phyloP scores from a whole-genome alignment of 257 asterid genomes.

The Nicotiana otophora region DNA sequence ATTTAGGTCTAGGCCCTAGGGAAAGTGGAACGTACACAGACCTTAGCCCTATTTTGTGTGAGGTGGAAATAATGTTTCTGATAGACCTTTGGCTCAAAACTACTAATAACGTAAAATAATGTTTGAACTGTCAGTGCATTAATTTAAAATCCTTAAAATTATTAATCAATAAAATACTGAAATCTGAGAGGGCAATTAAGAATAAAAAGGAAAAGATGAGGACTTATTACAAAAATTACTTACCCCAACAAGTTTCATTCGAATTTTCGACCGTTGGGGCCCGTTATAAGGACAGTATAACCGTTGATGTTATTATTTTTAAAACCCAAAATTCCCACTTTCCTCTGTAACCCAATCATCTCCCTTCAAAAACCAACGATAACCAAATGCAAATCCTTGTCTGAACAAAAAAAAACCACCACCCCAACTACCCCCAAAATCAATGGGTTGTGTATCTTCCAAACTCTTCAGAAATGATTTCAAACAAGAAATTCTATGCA shows the following conservation, averaged over 20 bases:
- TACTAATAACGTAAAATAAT: too few species aligned
- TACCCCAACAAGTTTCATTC: constrained; percentile 16
- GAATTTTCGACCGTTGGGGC: constrained; percentile 76
- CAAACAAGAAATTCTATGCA: constrained; percentile 22
- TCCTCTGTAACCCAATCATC: neutral
- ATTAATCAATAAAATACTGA: neutral
- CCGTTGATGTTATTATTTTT: constrained; percentile 36
- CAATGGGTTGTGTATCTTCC: constrained; percentile 92
- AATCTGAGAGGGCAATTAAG: neutral
- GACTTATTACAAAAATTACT: constrained; percentile 1
- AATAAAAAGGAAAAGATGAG: neutral
- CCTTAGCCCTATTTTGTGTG: too few species aligned
- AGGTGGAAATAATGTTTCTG: too few species aligned
- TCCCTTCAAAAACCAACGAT: constrained; percentile 3
- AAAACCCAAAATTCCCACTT: constrained; percentile 16
- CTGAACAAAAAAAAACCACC: neutral
- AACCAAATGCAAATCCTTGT: constrained; percentile 14
- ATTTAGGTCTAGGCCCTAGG: too few species aligned
- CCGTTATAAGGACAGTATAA: constrained; percentile 32
- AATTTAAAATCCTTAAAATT: neutral
- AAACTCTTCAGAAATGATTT: constrained; percentile 39
- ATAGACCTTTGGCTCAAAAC: too few species aligned
- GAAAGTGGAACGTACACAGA: too few species aligned
- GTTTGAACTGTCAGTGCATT: too few species aligned
- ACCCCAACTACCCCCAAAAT: constrained; percentile 7